Conservation (phyloP, 2,329 filamentous ascomycete species). For the Hymenotorrendiella dingleyae region DNA sequence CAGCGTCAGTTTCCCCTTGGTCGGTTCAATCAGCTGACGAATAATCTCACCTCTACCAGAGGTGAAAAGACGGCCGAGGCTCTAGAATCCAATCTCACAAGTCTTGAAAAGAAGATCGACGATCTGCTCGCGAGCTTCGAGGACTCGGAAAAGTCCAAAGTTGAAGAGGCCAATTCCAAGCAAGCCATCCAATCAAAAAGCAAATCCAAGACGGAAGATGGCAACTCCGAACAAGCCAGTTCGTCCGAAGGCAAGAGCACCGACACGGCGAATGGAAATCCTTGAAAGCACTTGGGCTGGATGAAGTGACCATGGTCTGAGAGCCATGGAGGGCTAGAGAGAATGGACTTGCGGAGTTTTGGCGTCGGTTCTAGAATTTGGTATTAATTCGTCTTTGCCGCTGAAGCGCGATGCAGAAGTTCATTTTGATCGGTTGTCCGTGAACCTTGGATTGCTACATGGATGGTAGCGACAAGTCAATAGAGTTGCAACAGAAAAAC, state of each 20-base stretch:
- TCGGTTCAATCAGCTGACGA: not conserved
- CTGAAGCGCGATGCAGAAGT: no score
- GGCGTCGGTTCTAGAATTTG: no score
- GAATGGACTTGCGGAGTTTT: no score
- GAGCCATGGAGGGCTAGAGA: no score
- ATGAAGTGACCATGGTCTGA: no score
- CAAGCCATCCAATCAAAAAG: not conserved
- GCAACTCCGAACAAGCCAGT: not conserved
- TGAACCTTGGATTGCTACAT: no score
- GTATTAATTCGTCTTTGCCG: no score
- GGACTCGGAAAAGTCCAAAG: constrained; percentile 20
- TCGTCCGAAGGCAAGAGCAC: not conserved
- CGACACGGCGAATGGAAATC: not conserved
- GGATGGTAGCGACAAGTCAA: no score
- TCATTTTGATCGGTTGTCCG: no score
- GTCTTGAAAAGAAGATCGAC: constrained; percentile 50
- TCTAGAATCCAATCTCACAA: constrained; percentile 47
- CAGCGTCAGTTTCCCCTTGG: not conserved
- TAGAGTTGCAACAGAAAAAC: no score
- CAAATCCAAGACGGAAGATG: not conserved
- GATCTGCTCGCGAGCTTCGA: constrained; percentile 46
- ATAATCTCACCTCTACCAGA: constrained; percentile 8
- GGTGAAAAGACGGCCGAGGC: constrained; percentile 49
- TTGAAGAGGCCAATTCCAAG: constrained; percentile 14
- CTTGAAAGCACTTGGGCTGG: no score